A percentile compares a stretch with the other conserved stretches of the same genome.
phyloP scores from a whole-genome alignment of 768 basidiomycete genomes.

The Podaxis mareebaensis region DNA sequence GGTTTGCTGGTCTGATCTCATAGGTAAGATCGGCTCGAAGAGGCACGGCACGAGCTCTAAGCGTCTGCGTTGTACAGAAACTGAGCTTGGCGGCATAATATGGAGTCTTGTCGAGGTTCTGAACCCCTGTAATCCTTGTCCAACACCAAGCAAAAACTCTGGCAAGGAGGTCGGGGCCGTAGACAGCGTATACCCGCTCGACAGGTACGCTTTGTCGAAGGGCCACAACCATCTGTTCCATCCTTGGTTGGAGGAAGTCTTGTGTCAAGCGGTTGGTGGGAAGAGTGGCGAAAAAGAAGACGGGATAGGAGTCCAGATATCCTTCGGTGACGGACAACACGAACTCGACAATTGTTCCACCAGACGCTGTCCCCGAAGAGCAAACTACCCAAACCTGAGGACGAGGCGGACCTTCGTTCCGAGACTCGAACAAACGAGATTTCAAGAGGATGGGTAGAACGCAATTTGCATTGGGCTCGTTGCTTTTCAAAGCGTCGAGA shows the following conservation, averaged over 20 bases:
- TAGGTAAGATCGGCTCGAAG: constrained; percentile 25
- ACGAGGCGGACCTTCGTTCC: constrained; percentile 4
- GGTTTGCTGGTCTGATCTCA: constrained; percentile 45
- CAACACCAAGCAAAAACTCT: constrained; percentile 48
- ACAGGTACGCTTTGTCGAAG: constrained; percentile 36
- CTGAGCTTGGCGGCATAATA: constrained; percentile 67
- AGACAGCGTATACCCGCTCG: constrained; percentile 64
- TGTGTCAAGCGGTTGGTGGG: constrained; percentile 37
- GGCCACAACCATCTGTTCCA: constrained; percentile 41
- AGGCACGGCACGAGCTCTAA: constrained; percentile 27
- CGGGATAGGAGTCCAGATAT: constrained; percentile 58
- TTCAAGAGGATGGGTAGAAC: constrained; percentile 41
- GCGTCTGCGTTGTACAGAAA: constrained; percentile 49
- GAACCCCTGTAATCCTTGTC: constrained; percentile 45
- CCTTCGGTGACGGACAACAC: constrained; percentile 62
- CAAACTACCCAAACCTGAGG: constrained; percentile 10
- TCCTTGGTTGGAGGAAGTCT: constrained; percentile 37
- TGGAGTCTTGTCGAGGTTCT: constrained; percentile 31
- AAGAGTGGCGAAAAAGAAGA: constrained; percentile 59
- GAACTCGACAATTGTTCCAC: constrained; percentile 39
- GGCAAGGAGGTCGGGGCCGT: constrained; percentile 52
- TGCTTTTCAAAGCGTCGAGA: constrained; percentile 33
- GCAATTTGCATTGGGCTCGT: constrained; percentile 42
- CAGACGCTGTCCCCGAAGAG: background rate
- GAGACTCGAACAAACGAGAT: constrained; percentile 22